Evolutionary conservation across 192 early-diverging fungal genomes (phyloP).

Genomic region (Chytriomyces sp.): DNA sequence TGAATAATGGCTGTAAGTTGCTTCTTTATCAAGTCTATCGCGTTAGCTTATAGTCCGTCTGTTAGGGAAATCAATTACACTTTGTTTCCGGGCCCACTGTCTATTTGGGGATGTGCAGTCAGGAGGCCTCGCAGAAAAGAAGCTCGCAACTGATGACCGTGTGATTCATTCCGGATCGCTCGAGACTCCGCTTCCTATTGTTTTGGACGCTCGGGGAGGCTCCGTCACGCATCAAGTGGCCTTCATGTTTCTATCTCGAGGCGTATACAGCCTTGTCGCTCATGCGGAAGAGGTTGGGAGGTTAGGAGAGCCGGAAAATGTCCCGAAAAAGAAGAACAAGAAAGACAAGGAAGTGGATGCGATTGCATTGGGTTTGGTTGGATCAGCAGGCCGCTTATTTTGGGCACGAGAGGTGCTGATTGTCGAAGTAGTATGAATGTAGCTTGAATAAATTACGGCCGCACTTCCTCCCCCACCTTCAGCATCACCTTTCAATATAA

Average conservation of each 20-base stretch:
- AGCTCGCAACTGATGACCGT: background rate
- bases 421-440: constrained; percentile 14
- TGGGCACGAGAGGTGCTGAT: constrained; percentile 18
- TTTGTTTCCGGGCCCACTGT: constrained; percentile 24
- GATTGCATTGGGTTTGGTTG: constrained; percentile 13
- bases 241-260: constrained; percentile 31
- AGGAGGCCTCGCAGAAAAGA: background rate
- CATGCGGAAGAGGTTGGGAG: constrained; percentile 17
- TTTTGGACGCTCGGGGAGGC: background rate
- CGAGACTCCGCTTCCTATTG: constrained; percentile 3
- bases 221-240: constrained; percentile 6
- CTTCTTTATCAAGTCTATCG: background rate
- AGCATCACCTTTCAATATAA: too few relatives aligned
- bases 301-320: background rate
- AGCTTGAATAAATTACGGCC: background rate
- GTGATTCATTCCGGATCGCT: constrained; percentile 22
- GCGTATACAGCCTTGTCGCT: constrained; percentile 27
- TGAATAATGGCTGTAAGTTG: constrained; percentile 6
- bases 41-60: background rate
- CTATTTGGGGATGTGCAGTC: constrained; percentile 10
- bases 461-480: too few relatives aligned
- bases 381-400: constrained; percentile 7
- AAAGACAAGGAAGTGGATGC: constrained; percentile 22
- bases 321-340: constrained; percentile 27
- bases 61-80: constrained; percentile 8